phyloP scores from a whole-genome alignment of 331 rosid genomes.

The Quercus phellos region DNA sequence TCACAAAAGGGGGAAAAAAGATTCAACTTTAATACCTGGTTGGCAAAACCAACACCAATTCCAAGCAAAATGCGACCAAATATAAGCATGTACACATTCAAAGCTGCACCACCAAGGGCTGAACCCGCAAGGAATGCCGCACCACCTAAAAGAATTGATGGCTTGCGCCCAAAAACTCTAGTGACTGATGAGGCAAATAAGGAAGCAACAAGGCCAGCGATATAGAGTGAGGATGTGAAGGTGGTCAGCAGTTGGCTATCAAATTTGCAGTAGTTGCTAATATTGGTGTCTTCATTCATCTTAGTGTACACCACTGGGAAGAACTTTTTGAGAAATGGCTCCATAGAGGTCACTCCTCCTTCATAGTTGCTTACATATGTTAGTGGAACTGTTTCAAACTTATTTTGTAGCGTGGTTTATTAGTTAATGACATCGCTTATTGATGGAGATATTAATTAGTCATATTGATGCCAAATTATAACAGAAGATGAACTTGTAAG shows the following conservation, averaged over 20 bases:
- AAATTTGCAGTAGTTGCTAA: slow-evolving; percentile 67
- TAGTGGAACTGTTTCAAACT: no score
- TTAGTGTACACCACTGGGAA: slow-evolving; percentile 44
- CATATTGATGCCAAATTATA: no score
- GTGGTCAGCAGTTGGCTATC: slow-evolving; percentile 58
- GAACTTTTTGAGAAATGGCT: slow-evolving; percentile 56
- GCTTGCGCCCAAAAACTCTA: slow-evolving; percentile 55
- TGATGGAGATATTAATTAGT: no score
- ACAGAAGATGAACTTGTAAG: no score
- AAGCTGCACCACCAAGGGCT: slow-evolving; percentile 58
- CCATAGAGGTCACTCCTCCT: slow-evolving; percentile 79
- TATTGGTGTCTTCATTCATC: slow-evolving; percentile 45
- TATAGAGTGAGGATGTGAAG: slow-evolving; percentile 69
- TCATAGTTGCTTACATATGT: background rate
- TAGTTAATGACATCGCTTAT: no score
- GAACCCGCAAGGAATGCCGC: slow-evolving; percentile 55
- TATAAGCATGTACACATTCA: slow-evolving; percentile 64
- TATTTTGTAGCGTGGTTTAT: no score
- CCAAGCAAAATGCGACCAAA: slow-evolving; percentile 65
- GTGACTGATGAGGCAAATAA: slow-evolving; percentile 54
- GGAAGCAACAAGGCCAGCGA: slow-evolving; percentile 68
- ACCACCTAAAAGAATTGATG: slow-evolving; percentile 56
- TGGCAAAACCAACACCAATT: slow-evolving; percentile 71
- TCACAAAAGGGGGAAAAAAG: no score
- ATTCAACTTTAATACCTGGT: slow-evolving; percentile 39